Base-by-base conservation (phyloP, 2,329 filamentous ascomycete genomes). In the Hypomyces rosellus region DNA sequence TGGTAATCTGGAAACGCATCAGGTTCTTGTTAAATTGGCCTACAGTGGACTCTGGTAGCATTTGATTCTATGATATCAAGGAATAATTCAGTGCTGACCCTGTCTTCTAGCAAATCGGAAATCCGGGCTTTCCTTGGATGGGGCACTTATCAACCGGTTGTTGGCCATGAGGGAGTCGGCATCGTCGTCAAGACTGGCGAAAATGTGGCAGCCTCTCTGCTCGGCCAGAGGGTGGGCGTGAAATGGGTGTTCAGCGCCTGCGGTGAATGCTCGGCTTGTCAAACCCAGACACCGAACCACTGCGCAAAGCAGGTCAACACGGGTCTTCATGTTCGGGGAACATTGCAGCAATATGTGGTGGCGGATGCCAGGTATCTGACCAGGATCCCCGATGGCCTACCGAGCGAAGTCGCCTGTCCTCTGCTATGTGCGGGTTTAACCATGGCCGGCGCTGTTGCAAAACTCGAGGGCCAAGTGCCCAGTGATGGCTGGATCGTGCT, bases 191-290 rank as follows among this genome's bases (percentile, higher is more conserved):
- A 59, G 15, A 9, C 67, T 0, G 71, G 72, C 0, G 33, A 61
- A 0, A 49, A 50, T 0, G 70, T 65, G 1, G 50, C 61, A 0
- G 6, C 53, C 0, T 53, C 50, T 0, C 18, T 73, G 3, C 30
- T 73, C 4, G 60, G 59, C 1, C 65, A 65, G 16, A 52, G 67
- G 2, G 72, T 74, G 0, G 72, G 72, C 1, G 63, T 74, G 0
- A 74, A 74, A 52, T 74, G 72, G 72, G 60, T 74, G 1, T 72
- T 67, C 53, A 70, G 65, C 4, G 69, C 70, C 1, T 74, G 72
- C 18, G 64, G 64, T 0, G 20, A 55, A 4, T 74, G 72, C 25
- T 59, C 59, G 1, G 60, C 58, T 5, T 75, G 72, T 47, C 55
- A 55, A 69, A 67, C 1, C 61, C 65, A 47, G 22, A 42, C 18